These are phyloP conservation scores for Murraya koenigii DNA, from an alignment of 345 rosid genomes.

Conservation along the genomic window DNA sequence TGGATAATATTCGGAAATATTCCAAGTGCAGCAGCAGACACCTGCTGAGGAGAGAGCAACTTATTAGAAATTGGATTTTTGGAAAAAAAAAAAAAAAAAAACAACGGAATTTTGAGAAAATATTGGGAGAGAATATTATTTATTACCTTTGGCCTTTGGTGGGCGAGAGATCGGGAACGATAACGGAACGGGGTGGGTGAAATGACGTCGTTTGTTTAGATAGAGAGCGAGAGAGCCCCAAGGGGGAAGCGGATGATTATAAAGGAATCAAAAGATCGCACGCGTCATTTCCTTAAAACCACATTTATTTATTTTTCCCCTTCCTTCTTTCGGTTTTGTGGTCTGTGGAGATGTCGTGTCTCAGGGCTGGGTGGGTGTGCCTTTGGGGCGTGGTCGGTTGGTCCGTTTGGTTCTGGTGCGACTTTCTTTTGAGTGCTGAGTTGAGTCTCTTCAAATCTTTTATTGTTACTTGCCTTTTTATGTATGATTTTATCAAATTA, in stretches of 20 bases:
- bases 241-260: conserved; percentile 10
- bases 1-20: background rate
- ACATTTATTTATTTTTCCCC: too few relatives aligned
- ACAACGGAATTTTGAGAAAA: background rate
- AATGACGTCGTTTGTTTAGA: conserved; percentile 20
- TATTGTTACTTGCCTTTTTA: background rate
- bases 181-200: conserved; percentile 42
- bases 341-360: background rate
- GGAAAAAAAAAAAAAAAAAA: too few relatives aligned
- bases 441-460: background rate
- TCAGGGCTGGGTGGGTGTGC: background rate
- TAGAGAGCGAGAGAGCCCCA: background rate
- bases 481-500: background rate
- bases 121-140: background rate
- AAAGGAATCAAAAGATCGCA: conserved; percentile 30
- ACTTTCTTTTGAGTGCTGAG: background rate
- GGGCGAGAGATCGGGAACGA: background rate
- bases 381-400: conserved; percentile 14
- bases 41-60: background rate
- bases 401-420: conserved; percentile 2
- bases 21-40: background rate
- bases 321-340: background rate
- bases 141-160: too few relatives aligned
- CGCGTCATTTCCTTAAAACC: conserved; percentile 22
- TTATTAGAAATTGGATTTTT: background rate